Evolutionary conservation across 148 eudicot species (phyloP), one percentile per base, ranked within the genome.

Genomic region (Mesembryanthemum crystallinum): DNA sequence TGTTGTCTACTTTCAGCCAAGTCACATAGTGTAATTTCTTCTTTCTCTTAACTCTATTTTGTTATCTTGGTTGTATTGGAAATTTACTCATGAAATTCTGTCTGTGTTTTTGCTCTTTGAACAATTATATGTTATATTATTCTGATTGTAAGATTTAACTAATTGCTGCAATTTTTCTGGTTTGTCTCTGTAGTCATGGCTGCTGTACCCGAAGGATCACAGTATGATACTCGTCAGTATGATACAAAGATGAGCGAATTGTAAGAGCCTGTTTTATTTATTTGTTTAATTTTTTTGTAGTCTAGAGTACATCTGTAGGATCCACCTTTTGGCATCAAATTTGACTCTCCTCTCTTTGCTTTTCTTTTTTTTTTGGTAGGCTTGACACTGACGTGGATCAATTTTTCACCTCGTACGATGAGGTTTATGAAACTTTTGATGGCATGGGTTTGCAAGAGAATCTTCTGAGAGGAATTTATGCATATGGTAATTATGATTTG

Each of bases 161-260:
- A 21, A 1, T 64, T 14, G 15, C 25, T 27, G 43, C 47, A 28
- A 43, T 49, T 28, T 1, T 8, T 42, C n/a, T 30, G 1, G 12
- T 30, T 14, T 71, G 24, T 35, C 13, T 68, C 9, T 80, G 57
- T 76, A 89, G 86, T 76, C 76, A 89, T 89, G 92, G 90, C 90
- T 39, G 73, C 64, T 27, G 85, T 84, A 79, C 79, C 87, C 13
- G 92, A 89, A 79, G 90, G 90, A 43, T 84, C 87, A 32, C 90
- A 87, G 35, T 89, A 80, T 76, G 90, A 89, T 74, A 81, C 85
- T 45, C 82, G 83, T 28, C 89, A 86, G 59, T 89, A 33, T 82
- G 92, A 89, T 64, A 51, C 85, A 33, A 89, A 84, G 77, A 89
- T 87, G 93, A 85, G 27, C 59, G 93, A 89, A 62, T 24, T 89